phyloP scores from a whole-genome alignment of 1,284 basidiomycete genomes.

The Moesziomyces globuligerus region DNA sequence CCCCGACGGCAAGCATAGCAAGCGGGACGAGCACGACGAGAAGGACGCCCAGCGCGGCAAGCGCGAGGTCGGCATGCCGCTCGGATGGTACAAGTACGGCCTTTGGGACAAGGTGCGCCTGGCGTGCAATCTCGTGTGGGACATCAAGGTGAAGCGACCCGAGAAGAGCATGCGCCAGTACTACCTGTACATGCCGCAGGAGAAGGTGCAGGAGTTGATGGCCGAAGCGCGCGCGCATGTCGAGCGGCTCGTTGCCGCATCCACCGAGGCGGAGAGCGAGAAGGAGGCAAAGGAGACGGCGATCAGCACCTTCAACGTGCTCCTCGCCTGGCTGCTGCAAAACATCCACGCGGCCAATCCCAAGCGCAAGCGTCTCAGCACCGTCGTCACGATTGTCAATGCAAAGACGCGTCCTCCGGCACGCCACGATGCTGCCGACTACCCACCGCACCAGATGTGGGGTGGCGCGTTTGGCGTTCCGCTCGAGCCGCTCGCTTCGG shows the following conservation, averaged over 20 bases:
- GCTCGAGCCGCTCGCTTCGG: slow-evolving; percentile 1
- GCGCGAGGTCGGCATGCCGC: slow-evolving; percentile 3
- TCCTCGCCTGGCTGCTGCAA: slow-evolving; percentile 25
- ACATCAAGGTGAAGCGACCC: slow-evolving; percentile 18
- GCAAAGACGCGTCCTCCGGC: slow-evolving; percentile 18
- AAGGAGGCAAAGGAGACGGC: slow-evolving; percentile 3
- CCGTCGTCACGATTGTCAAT: slow-evolving; percentile 22
- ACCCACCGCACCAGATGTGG: slow-evolving; percentile 21
- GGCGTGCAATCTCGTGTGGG: slow-evolving; percentile 17
- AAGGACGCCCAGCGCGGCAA: too few species aligned
- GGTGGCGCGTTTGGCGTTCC: slow-evolving; percentile 22
- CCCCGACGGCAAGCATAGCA: neutral
- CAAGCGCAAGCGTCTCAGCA: slow-evolving; percentile 1
- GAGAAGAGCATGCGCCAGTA: slow-evolving; percentile 23
- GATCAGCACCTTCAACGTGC: slow-evolving; percentile 28
- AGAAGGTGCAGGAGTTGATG: slow-evolving; percentile 11
- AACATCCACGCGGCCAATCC: slow-evolving; percentile 21
- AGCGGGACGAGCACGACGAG: too few species aligned
- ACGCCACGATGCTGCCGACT: slow-evolving; percentile 6
- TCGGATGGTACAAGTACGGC: slow-evolving; percentile 17
- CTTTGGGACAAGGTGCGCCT: slow-evolving; percentile 9
- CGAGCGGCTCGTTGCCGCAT: neutral
- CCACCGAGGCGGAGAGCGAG: slow-evolving; percentile 1
- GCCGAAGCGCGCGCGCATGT: slow-evolving; percentile 10
- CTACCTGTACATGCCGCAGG: slow-evolving; percentile 25